These are phyloP conservation scores for Aspergillus spinulosporus DNA, from an alignment of 2,329 filamentous ascomycete genomes.

Conservation along the genomic window DNA sequence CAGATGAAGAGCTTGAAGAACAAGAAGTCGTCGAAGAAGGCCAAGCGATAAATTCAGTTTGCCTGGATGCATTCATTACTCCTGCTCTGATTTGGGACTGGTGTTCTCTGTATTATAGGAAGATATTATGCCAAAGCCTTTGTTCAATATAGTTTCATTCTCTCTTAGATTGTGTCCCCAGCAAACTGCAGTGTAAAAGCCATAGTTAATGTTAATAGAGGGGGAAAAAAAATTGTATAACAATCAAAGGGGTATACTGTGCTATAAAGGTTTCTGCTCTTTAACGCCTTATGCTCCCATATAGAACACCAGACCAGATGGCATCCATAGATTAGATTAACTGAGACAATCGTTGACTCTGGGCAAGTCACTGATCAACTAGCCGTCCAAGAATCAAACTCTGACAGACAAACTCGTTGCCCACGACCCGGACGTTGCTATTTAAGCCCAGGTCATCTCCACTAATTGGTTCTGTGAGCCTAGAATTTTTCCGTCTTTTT, in stretches of 20 bases:
- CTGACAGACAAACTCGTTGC: constrained; percentile 86
- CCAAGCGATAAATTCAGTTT: constrained; percentile 27
- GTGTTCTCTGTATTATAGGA: constrained; percentile 39
- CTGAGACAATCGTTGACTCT: neutral
- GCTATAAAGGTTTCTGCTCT: neutral
- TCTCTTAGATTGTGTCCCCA: neutral
- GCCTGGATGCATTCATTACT: constrained; percentile 14
- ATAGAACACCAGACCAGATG: neutral
- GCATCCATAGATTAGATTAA: neutral
- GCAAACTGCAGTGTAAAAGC: neutral
- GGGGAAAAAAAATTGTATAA: neutral
- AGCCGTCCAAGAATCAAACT: constrained; percentile 84
- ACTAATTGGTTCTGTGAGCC: constrained; percentile 25
- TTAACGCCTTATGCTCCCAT: neutral
- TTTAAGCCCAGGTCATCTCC: constrained; percentile 37
- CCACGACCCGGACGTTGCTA: constrained; percentile 65
- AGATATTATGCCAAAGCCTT: constrained; percentile 19
- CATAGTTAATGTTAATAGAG: neutral
- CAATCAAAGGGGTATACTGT: constrained; percentile 12
- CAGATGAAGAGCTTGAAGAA: constrained; percentile 57
- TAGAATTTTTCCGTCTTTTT: constrained; percentile 48
- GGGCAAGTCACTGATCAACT: constrained; percentile 57
- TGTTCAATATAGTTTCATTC: constrained; percentile 12
- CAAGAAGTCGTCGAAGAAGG: constrained; percentile 44
- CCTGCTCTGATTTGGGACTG: constrained; percentile 14